phyloP scores from a whole-genome alignment of 768 basidiomycete genomes.

The Tricholoma matsutake region DNA sequence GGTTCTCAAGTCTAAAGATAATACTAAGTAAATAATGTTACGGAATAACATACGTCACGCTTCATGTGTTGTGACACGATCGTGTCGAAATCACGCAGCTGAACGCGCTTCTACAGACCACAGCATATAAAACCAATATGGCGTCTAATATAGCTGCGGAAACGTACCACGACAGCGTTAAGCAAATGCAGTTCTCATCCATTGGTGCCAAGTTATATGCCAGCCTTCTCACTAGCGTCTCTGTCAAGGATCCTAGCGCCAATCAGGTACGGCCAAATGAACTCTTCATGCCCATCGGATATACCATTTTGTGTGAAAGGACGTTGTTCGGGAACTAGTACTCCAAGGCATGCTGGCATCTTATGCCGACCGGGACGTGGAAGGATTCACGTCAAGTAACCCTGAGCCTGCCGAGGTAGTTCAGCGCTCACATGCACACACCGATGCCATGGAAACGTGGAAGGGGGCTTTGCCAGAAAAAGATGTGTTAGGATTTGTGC shows the following conservation, averaged over 20 bases:
- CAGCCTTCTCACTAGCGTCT: not conserved
- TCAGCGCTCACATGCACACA: not conserved
- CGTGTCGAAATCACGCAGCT: not conserved
- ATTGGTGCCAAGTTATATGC: not conserved
- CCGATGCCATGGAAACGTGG: not conserved
- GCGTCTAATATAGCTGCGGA: not conserved
- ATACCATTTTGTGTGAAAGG: not conserved
- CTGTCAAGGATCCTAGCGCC: not conserved
- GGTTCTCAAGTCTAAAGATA: conserved; percentile 16
- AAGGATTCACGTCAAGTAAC: not conserved
- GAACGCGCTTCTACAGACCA: too few relatives aligned
- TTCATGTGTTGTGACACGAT: not conserved
- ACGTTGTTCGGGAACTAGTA: conserved; percentile 7
- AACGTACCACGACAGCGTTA: too few relatives aligned
- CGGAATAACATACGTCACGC: not conserved
- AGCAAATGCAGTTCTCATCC: not conserved
- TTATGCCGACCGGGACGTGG: not conserved
- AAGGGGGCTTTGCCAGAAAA: conserved; percentile 4
- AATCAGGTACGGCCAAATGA: not conserved
- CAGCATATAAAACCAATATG: not conserved
- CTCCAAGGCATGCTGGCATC: conserved; percentile 1
- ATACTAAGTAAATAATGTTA: not conserved
- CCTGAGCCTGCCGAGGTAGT: too few relatives aligned
- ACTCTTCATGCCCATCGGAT: not conserved
- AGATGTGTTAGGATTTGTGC: conserved; percentile 13